Conservation (phyloP, 176 grass and related monocot genomes). For the Panicum miliaceum region DNA sequence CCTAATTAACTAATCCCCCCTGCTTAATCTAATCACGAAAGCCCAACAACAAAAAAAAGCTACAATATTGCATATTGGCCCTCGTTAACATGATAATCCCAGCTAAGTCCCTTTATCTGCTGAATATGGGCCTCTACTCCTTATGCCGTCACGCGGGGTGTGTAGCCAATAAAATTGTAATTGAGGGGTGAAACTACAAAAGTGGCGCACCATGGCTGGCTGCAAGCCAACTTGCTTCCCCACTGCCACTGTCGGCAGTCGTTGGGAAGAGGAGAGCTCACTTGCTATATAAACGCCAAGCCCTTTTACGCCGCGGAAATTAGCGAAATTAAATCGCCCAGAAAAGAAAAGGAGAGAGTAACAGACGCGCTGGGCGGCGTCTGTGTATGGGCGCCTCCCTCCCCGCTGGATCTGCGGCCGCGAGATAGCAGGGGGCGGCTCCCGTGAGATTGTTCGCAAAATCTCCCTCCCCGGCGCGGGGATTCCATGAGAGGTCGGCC, state of each 20-base stretch:
- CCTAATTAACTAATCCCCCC: slow-evolving; percentile 32
- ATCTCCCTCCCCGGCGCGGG: not conserved
- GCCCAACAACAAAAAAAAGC: slow-evolving; percentile 3
- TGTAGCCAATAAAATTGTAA: accelerated
- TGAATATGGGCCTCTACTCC: too few relatives aligned
- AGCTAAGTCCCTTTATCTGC: too few relatives aligned
- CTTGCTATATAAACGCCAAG: slow-evolving; percentile 29
- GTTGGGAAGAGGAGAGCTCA: slow-evolving; percentile 38
- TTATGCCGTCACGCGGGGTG: not conserved
- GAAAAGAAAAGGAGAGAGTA: slow-evolving; percentile 7
- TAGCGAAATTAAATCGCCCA: slow-evolving; percentile 36
- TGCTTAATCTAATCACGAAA: slow-evolving; percentile 23
- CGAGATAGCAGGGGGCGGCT: slow-evolving; percentile 17
- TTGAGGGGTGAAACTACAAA: not conserved
- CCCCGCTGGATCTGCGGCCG: slow-evolving; percentile 51
- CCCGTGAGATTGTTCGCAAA: slow-evolving; percentile 30
- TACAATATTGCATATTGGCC: not conserved
- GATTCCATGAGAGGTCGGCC: slow-evolving; percentile 51
- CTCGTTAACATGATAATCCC: not conserved
- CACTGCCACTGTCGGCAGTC: slow-evolving; percentile 57
- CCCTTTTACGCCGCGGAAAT: slow-evolving; percentile 41
- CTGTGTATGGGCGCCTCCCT: slow-evolving; percentile 39
- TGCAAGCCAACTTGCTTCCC: not conserved
- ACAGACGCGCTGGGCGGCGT: slow-evolving; percentile 10
- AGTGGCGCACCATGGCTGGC: not conserved